These are phyloP conservation scores for Ogataea chonburiensis DNA, from an alignment of 805 yeast species.

Conservation along the genomic window DNA sequence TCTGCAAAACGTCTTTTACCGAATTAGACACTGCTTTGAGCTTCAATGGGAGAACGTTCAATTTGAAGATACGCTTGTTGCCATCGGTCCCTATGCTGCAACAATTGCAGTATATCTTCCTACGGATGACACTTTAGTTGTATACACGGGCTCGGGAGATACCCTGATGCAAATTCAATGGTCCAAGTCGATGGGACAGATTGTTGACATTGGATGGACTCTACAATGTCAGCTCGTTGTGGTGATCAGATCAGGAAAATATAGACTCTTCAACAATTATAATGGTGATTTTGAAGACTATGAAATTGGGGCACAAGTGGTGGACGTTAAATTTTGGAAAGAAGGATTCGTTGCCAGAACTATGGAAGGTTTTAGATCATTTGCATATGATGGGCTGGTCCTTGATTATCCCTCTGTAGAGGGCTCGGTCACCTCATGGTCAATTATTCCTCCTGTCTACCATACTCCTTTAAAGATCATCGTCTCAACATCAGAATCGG, in stretches of 20 bases:
- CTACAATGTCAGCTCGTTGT: slow-evolving; percentile 54
- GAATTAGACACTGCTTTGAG: slow-evolving; percentile 56
- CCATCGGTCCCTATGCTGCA: slow-evolving; percentile 53
- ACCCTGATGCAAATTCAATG: slow-evolving; percentile 35
- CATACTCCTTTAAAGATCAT: slow-evolving; percentile 18
- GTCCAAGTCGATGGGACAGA: slow-evolving; percentile 50
- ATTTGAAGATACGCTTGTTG: slow-evolving; percentile 44
- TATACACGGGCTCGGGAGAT: slow-evolving; percentile 38
- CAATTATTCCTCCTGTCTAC: slow-evolving; percentile 21
- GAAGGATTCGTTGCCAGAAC: slow-evolving; percentile 46
- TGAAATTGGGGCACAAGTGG: slow-evolving; percentile 36
- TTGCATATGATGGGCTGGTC: not conserved
- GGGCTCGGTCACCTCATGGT: slow-evolving; percentile 22
- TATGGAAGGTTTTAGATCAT: slow-evolving; percentile 17
- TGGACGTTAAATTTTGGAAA: slow-evolving; percentile 39
- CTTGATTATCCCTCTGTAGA: slow-evolving; percentile 1
- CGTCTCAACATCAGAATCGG: slow-evolving; percentile 16
- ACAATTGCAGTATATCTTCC: slow-evolving; percentile 50
- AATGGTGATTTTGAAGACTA: slow-evolving; percentile 65
- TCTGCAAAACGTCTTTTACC: slow-evolving; percentile 66
- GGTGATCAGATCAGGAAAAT: slow-evolving; percentile 50
- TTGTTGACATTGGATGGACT: slow-evolving; percentile 55
- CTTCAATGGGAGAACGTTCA: slow-evolving; percentile 46
- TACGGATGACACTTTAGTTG: slow-evolving; percentile 23
- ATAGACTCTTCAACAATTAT: slow-evolving; percentile 61